phyloP scores from a whole-genome alignment of 331 rosid species.

The Malus hybrid region DNA sequence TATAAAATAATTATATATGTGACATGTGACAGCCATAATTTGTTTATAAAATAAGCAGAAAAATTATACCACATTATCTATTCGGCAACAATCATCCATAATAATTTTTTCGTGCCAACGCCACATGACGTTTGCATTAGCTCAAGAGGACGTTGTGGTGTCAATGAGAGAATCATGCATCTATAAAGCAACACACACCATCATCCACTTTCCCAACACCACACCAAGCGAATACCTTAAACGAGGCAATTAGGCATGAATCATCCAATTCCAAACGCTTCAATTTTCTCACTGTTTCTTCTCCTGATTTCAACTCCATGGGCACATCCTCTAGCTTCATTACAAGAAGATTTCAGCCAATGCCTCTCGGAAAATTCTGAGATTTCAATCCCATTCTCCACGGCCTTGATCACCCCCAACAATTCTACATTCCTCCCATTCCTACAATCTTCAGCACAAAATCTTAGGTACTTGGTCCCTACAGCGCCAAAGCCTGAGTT shows the following conservation, averaged over 20 bases:
- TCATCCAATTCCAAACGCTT: not conserved
- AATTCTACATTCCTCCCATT: constrained; percentile 31
- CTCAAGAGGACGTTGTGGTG: not conserved
- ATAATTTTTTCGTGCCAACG: not conserved
- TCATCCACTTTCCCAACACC: not conserved
- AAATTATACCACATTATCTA: not conserved
- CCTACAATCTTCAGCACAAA: constrained; percentile 36
- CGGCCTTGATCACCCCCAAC: constrained; percentile 26
- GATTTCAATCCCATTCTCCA: constrained; percentile 22
- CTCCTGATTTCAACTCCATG: constrained; percentile 8
- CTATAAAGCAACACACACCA: not conserved
- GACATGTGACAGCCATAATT: rapidly evolving
- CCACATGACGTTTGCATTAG: constrained; percentile 5
- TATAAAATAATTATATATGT: no score
- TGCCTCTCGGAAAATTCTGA: constrained; percentile 43
- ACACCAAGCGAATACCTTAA: not conserved
- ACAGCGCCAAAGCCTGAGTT: constrained; percentile 44
- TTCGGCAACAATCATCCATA: not conserved
- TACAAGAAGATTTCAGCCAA: constrained; percentile 28
- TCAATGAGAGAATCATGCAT: not conserved
- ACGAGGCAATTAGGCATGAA: not conserved
- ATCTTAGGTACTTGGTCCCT: constrained; percentile 40
- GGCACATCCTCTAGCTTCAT: constrained; percentile 13
- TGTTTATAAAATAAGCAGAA: no score
- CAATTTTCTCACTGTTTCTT: not conserved